Percentiles rank a stretch among this genome's conserved stretches.
These are phyloP conservation scores for Pseudogymnoascus sp. DNA, from an alignment of 2,329 filamentous ascomycete species.

Conservation along the genomic window DNA sequence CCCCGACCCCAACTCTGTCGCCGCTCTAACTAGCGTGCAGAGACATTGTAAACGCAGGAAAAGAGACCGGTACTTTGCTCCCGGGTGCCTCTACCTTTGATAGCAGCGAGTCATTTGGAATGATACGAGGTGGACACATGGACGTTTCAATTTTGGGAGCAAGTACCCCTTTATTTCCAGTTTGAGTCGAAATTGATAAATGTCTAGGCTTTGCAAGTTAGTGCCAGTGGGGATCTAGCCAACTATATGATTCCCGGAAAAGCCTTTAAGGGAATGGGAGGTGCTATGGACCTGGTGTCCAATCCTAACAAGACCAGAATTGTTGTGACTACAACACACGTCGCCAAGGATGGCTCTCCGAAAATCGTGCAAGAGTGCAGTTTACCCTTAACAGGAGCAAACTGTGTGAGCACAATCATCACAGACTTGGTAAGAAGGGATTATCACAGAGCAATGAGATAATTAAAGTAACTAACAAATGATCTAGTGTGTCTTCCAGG, in stretches of 20 bases:
- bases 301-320: conserved; percentile 66
- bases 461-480: too few species aligned
- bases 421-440: too few species aligned
- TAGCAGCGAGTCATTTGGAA: conserved; percentile 72
- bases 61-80: conserved; percentile 75
- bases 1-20: too few species aligned
- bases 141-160: conserved; percentile 80
- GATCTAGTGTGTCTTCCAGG: conserved; percentile 67
- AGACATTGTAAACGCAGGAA: conserved; percentile 79
- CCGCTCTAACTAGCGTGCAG: too few species aligned
- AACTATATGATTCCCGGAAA: conserved; percentile 91
- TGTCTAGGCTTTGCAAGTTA: conserved; percentile 73
- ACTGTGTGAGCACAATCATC: conserved; percentile 63
- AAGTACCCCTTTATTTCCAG: too few species aligned
- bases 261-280: conserved; percentile 81
- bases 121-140: conserved; percentile 80
- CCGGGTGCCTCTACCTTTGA: conserved; percentile 73
- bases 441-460: too few species aligned
- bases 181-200: too few species aligned
- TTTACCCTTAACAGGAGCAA: conserved; percentile 57
- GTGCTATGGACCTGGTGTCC: conserved; percentile 65
- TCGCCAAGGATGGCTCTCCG: conserved; percentile 57
- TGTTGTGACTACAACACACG: conserved; percentile 62
- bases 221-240: conserved; percentile 68
- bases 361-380: conserved; percentile 59